These are phyloP conservation scores for Gaultheria prostrata DNA, from an alignment of 148 eudicot species.

Conservation along the genomic window DNA sequence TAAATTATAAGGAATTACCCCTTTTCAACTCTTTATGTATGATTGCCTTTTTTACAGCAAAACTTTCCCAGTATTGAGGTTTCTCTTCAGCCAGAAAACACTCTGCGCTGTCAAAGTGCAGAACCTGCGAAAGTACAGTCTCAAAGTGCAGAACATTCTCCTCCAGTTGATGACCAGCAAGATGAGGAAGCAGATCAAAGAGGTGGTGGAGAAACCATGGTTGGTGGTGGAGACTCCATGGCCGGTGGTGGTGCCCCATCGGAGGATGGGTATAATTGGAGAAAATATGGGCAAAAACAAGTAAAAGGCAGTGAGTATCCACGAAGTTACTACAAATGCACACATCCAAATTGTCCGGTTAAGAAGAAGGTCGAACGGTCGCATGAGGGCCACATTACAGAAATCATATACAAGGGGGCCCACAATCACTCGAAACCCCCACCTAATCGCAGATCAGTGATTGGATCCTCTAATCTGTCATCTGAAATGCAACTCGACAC, in stretches of 20 bases:
- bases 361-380: slow-evolving; percentile 72
- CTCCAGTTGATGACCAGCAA: slow-evolving; percentile 36
- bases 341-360: slow-evolving; percentile 52
- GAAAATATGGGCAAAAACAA: slow-evolving; percentile 77
- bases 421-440: slow-evolving; percentile 66
- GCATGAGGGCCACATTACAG: slow-evolving; percentile 62
- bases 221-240: slow-evolving; percentile 22
- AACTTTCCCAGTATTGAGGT: slow-evolving; percentile 27
- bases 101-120: slow-evolving; percentile 24
- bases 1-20: not conserved
- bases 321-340: slow-evolving; percentile 68
- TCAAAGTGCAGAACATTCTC: slow-evolving; percentile 27
- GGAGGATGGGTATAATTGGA: slow-evolving; percentile 70
- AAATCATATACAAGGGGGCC: slow-evolving; percentile 64
- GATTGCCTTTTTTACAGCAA: slow-evolving; percentile 13
- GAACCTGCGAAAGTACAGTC: slow-evolving; percentile 25
- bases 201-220: slow-evolving; percentile 30
- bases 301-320: slow-evolving; percentile 74
- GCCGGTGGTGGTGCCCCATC: slow-evolving; percentile 28
- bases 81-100: slow-evolving; percentile 23
- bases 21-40: not conserved
- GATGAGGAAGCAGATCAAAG: slow-evolving; percentile 45
- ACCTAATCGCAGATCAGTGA: slow-evolving; percentile 37
- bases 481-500: slow-evolving; percentile 31
- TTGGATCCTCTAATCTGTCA: slow-evolving; percentile 36